Base-by-base conservation (phyloP, 345 rosid species). In the Eucalyptus albens region DNA sequence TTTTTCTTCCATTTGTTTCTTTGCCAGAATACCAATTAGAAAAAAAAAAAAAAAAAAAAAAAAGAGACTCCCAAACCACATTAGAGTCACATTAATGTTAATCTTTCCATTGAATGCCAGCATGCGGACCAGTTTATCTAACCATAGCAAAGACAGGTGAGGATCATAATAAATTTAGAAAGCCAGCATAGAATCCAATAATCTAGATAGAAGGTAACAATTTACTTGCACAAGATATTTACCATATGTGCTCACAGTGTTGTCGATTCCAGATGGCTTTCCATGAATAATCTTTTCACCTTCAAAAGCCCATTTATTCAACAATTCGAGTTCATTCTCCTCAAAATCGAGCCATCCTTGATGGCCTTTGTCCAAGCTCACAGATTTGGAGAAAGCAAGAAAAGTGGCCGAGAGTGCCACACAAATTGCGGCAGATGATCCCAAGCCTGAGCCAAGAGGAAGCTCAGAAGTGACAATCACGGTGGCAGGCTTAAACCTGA, bases 221-320 rank as follows among this genome's bases (percentile, higher is more conserved):
- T 69, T 69, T 69, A 53, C 22, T 83, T 33, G 86, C 17, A 40
- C 83, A 86, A 16, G 86, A 77, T 83, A 88, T 94, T 86, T 94
- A 98, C 99, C 99, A 82, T 93, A 97, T 88, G 98, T 92, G 96
- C 99, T 98, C 89, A 97, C 99, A 21, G 99, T 95, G 92, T 97
- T 98, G 95, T 98, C 99, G 14, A 98, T 95, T 86, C 99, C 99
- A 37, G 99, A 98, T 55, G 99, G 99, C 91, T 90, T 96, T 91
- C 99, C 99, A 90, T 97, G 99, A 90, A 98, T 93, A 90, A 97
- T 93, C 93, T 95, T 98, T 92, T 98, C 99, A 13, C 99, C 99
- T 95, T 96, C 98, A 59, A 95, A 96, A 87, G 99, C 99, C 99
- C 99, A 98, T 92, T 92, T 95, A 90, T 97, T 98, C 91, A 98